These are phyloP conservation scores for Corylus heterophylla DNA, from an alignment of 306 rosid species.

Conservation along the genomic window DNA sequence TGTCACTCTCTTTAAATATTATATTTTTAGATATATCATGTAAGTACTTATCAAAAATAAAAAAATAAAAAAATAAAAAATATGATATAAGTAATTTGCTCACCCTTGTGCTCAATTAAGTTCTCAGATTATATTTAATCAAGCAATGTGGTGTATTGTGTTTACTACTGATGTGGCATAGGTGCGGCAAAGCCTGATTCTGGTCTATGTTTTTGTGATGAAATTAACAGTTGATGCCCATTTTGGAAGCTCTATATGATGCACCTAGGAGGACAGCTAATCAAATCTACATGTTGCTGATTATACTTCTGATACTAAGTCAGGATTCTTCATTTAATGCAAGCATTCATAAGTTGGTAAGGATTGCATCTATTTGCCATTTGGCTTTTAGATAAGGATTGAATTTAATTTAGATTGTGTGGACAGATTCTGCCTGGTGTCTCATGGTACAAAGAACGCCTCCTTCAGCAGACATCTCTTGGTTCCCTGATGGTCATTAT, in stretches of 20 bases:
- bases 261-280: conserved; percentile 82
- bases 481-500: conserved; percentile 94
- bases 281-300: conserved; percentile 97
- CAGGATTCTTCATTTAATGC: conserved; percentile 98
- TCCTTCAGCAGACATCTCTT: conserved; percentile 93
- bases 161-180: conserved; percentile 14
- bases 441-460: conserved; percentile 98
- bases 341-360: conserved; percentile 95
- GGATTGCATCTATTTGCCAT: conserved; percentile 12
- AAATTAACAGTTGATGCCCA: conserved; percentile 86
- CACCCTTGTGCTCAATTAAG: conserved; percentile 8
- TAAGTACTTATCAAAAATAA: neutral
- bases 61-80: neutral
- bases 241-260: conserved; percentile 89
- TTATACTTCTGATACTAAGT: conserved; percentile 91
- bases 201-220: conserved; percentile 31
- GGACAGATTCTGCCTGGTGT: conserved; percentile 79
- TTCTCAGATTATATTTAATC: conserved; percentile 18
- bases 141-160: neutral
- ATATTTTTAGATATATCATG: conserved; percentile 15
- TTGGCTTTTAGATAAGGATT: conserved; percentile 18
- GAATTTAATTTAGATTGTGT: conserved; percentile 31
- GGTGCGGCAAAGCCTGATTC: conserved; percentile 8
- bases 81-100: conserved; percentile 19
- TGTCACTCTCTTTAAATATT: conserved; percentile 15